Evolutionary conservation across 352 stramenopile genomes (phyloP).

Genomic region (Globisporangium ultimum): DNA sequence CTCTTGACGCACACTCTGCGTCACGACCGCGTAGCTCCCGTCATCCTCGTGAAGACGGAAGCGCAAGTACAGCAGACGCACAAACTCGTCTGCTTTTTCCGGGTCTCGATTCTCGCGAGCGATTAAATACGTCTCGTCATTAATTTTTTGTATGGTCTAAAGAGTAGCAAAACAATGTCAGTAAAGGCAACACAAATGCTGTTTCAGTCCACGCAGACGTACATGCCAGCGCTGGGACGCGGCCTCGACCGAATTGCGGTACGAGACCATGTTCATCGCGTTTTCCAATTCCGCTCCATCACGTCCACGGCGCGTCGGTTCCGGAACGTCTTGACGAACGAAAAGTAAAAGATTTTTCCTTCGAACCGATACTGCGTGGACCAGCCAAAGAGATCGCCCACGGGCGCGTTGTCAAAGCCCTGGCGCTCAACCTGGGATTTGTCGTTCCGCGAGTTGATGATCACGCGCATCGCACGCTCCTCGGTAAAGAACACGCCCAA

Average conservation of each 20-base stretch:
- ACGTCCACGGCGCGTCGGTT: conserved; percentile 26
- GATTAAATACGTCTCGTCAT: conserved; percentile 51
- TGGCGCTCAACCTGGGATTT: conserved; percentile 31
- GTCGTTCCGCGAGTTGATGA: conserved; percentile 38
- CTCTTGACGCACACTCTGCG: conserved; percentile 29
- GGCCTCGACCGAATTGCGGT: conserved; percentile 28
- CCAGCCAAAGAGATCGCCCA: conserved; percentile 47
- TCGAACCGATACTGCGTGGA: conserved; percentile 39
- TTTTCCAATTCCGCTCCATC: conserved; percentile 40
- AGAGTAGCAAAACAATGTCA: conserved; percentile 2
- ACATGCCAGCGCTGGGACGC: conserved; percentile 33
- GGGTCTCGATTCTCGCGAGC: conserved; percentile 32
- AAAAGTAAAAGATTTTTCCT: conserved; percentile 35
- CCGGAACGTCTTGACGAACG: conserved; percentile 39
- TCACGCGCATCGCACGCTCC: conserved; percentile 32
- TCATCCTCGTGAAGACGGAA: conserved; percentile 41
- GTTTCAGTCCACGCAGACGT: conserved; percentile 7
- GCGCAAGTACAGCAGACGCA: conserved; percentile 36
- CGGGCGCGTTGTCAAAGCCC: conserved; percentile 22
- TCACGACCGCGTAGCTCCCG: conserved; percentile 38
- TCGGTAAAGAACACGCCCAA: conserved; percentile 16
- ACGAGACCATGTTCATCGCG: conserved; percentile 33
- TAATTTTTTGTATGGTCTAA: conserved; percentile 39
- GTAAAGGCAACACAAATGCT: neutral
- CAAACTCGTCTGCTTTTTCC: conserved; percentile 23